Percentiles rank a stretch among this genome's conserved stretches.
These are phyloP conservation scores for Nephelium lappaceum DNA, from an alignment of 345 rosid genomes.

Conservation along the genomic window DNA sequence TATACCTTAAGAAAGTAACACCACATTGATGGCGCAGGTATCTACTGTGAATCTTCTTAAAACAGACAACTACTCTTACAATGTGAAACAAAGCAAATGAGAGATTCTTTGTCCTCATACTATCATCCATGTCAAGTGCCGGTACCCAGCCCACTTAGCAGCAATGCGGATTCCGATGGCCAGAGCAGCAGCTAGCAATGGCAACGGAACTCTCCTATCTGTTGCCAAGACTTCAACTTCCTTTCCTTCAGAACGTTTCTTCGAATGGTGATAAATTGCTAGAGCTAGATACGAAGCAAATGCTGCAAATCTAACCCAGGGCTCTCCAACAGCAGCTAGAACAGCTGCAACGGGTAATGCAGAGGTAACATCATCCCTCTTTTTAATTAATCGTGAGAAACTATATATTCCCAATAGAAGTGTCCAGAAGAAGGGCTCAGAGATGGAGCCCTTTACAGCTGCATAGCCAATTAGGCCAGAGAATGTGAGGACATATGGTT, in stretches of 20 bases:
- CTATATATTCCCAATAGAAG: constrained; percentile 60
- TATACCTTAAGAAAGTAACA: background rate
- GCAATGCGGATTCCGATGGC: constrained; percentile 83
- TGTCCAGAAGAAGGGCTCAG: constrained; percentile 87
- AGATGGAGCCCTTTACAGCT: constrained; percentile 69
- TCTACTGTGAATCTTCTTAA: background rate
- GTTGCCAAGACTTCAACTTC: constrained; percentile 38
- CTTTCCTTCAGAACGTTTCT: constrained; percentile 37
- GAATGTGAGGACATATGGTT: constrained; percentile 61
- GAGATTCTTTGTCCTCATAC: constrained; percentile 33
- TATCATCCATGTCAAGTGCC: constrained; percentile 94
- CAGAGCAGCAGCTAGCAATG: constrained; percentile 68
- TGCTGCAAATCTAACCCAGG: constrained; percentile 77
- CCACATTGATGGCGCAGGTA: background rate
- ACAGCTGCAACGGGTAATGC: constrained; percentile 81
- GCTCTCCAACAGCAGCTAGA: constrained; percentile 80
- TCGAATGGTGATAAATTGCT: constrained; percentile 69
- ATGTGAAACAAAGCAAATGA: background rate
- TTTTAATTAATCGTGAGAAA: constrained; percentile 61
- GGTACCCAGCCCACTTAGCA: constrained; percentile 87
- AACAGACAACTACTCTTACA: background rate
- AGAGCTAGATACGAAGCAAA: constrained; percentile 58
- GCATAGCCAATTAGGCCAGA: constrained; percentile 79
- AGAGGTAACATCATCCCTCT: constrained; percentile 77
- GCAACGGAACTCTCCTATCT: constrained; percentile 52